Conservation (phyloP, 768 basidiomycete species). For the Suillus decipiens region DNA sequence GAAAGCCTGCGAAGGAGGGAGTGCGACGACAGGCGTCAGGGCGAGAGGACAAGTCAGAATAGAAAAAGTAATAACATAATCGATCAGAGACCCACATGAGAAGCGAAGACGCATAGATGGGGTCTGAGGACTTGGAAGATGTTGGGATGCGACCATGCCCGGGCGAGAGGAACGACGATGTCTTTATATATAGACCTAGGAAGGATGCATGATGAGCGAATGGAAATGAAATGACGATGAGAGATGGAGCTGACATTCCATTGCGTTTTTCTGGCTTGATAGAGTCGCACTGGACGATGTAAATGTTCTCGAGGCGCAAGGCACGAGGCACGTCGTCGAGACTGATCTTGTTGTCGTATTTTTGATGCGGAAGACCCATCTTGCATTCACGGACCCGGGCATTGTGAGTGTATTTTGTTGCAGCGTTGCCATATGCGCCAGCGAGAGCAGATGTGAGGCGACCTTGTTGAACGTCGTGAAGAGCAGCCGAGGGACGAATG, state of each 20-base stretch:
- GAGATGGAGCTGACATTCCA: no score
- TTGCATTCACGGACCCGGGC: background rate
- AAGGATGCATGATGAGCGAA: no score
- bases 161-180: background rate
- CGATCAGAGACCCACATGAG: background rate
- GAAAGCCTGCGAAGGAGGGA: no score
- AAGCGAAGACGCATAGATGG: background rate
- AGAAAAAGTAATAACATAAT: no score
- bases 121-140: background rate
- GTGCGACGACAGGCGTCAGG: no score
- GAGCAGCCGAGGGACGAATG: background rate
- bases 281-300: background rate
- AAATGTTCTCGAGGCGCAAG: background rate
- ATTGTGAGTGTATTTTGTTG: background rate
- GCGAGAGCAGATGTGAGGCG: background rate
- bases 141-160: background rate
- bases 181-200: background rate
- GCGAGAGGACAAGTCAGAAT: no score
- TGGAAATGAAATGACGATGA: no score
- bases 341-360: background rate
- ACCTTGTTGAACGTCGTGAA: conserved; percentile 1
- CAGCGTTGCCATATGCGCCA: background rate
- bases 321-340: background rate
- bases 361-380: background rate
- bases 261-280: background rate